Evolutionary conservation across 2,329 filamentous ascomycete species (phyloP).

Genomic region (Penicillium glabrum): DNA sequence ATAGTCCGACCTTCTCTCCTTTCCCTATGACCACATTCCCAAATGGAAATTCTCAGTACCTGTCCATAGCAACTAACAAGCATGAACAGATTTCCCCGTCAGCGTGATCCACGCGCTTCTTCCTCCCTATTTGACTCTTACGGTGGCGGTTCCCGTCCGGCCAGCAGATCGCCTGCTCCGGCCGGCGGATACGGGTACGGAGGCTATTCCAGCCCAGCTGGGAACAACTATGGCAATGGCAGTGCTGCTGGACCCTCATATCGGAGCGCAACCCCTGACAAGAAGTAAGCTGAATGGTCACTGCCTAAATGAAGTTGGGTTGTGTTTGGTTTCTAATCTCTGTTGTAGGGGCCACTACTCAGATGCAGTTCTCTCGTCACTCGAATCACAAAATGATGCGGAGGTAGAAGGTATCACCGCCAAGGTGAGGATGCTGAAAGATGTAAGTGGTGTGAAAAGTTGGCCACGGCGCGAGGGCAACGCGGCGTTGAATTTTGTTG

Average conservation of each 20-base stretch:
- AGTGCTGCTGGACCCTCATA: conserved; percentile 33
- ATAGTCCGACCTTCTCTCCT: conserved; percentile 13
- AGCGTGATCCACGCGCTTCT: conserved; percentile 65
- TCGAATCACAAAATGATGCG: conserved; percentile 93
- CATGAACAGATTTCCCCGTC: conserved; percentile 62
- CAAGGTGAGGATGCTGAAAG: conserved; percentile 86
- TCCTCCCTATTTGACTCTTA: conserved; percentile 76
- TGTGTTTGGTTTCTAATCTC: not conserved
- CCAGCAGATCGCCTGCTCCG: conserved; percentile 40
- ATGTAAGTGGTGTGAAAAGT: conserved; percentile 57
- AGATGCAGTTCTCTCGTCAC: conserved; percentile 83
- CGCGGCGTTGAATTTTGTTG: not conserved
- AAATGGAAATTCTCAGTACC: not conserved
- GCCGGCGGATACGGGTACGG: conserved; percentile 55
- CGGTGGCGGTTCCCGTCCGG: conserved; percentile 52
- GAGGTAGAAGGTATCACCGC: conserved; percentile 87
- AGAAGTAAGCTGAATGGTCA: conserved; percentile 49
- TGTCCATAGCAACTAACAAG: not conserved
- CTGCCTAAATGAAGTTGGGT: not conserved
- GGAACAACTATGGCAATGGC: conserved; percentile 25
- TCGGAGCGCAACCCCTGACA: conserved; percentile 70
- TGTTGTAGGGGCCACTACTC: conserved; percentile 78
- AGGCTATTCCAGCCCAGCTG: conserved; percentile 29
- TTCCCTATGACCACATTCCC: not conserved
- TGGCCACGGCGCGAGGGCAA: not conserved